Base-by-base conservation (phyloP, 2,329 filamentous ascomycete species). In the Parafenestella ontariensis region DNA sequence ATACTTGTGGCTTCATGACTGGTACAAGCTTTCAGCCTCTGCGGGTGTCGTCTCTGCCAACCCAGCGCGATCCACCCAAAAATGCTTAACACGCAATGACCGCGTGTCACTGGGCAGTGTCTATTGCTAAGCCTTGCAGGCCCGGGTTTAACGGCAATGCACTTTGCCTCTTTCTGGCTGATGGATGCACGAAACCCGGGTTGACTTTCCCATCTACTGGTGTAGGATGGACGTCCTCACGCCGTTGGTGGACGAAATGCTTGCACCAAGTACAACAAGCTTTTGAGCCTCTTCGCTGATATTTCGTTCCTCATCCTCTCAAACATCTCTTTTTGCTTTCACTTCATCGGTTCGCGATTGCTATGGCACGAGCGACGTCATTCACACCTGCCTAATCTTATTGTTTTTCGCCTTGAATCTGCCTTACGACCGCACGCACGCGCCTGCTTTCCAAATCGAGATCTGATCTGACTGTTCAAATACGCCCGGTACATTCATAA, bases 11-110 rank as follows among this genome's bases (percentile, higher is more conserved):
- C n/a, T n/a, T n/a, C n/a, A n/a, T n/a, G n/a, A n/a, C n/a, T n/a
- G n/a, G n/a, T n/a, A n/a, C n/a, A n/a, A n/a, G n/a, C n/a, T n/a
- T n/a, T n/a, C n/a, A 26, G 24, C 37, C 21, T 11, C 37, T 13
- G 11, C 21, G 24, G 31, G 21, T 36, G 11, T 31, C 3, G 20
- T 24, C 9, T 7, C 18, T 9, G 37, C 13, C 37, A 15, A 40
- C 20, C 20, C 17, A 15, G 20, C 2, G 9, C 13, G 8, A 15
- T 15, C 20, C 2, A 10, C 9, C 15, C 20, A 20, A 6, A 7
- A 63, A 64, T 47, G 62, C 62, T 63, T 63, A 51, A 52, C 42
- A 45, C 47, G 54, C 42, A 57, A 47, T 33, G 36, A 55, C 58
- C 54, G 54, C 58, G 54, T 61, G 54, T 62, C 47, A 66, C 34